Evolutionary conservation across 306 rosid genomes (phyloP).

Genomic region (Dryas octopetala): DNA sequence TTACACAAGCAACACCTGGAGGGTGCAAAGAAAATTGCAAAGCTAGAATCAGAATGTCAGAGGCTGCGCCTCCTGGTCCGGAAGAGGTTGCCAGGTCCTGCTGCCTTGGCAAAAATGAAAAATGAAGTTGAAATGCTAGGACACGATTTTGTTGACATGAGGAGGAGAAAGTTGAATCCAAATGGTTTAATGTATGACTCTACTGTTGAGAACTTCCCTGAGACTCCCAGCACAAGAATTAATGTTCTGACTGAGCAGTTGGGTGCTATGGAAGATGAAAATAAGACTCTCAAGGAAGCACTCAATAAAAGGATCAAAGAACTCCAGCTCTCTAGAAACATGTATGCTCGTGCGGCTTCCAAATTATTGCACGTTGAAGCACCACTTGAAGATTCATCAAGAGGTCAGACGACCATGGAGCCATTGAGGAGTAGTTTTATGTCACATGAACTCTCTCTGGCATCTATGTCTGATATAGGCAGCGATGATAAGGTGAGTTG

Average conservation of each 20-base stretch:
- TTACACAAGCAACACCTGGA: slow-evolving; percentile 80
- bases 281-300: slow-evolving; percentile 60
- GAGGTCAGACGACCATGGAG: slow-evolving; percentile 41
- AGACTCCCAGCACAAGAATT: slow-evolving; percentile 45
- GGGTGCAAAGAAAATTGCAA: slow-evolving; percentile 66
- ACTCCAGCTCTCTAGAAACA: slow-evolving; percentile 68
- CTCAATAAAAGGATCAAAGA: slow-evolving; percentile 60
- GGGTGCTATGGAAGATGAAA: slow-evolving; percentile 72
- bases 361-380: slow-evolving; percentile 54
- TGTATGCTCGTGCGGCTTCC: slow-evolving; percentile 61
- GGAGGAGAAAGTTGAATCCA: slow-evolving; percentile 52
- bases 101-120: slow-evolving; percentile 79
- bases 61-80: slow-evolving; percentile 74
- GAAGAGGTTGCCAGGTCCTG: slow-evolving; percentile 92
- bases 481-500: slow-evolving; percentile 81
- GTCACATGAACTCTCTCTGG: slow-evolving; percentile 49
- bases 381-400: slow-evolving; percentile 41
- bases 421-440: slow-evolving; percentile 39
- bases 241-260: slow-evolving; percentile 52
- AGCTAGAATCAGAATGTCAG: slow-evolving; percentile 93
- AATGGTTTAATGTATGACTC: slow-evolving; percentile 44
- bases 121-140: slow-evolving; percentile 84
- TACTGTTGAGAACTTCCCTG: slow-evolving; percentile 48
- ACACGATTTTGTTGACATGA: slow-evolving; percentile 50
- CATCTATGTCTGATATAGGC: slow-evolving; percentile 69